Conservation (phyloP, 768 basidiomycete species). For the Boletus insuetus region DNA sequence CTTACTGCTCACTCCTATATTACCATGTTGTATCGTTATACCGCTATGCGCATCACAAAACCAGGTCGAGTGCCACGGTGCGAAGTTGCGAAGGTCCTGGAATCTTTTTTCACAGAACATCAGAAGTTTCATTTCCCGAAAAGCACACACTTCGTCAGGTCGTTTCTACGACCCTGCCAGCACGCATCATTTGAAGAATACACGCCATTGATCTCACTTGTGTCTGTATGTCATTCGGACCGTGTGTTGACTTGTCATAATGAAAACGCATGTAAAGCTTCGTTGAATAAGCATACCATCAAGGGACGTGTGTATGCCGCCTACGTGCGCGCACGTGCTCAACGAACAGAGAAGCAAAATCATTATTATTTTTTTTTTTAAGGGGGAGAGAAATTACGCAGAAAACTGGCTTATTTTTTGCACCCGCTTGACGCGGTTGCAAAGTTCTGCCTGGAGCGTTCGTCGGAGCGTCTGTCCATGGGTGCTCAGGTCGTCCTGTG, state of each 20-base stretch:
- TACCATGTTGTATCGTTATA: constrained; percentile 25
- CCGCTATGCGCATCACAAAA: constrained; percentile 3
- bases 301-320: background rate
- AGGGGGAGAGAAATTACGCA: constrained; percentile 8
- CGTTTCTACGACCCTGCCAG: constrained; percentile 12
- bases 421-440: constrained; percentile 63
- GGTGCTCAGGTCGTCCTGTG: constrained; percentile 48
- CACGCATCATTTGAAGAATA: constrained; percentile 2
- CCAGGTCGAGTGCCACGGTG: background rate
- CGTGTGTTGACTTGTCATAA: background rate
- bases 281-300: too few relatives aligned
- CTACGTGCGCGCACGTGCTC: background rate
- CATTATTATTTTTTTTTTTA: too few relatives aligned
- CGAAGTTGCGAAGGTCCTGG: background rate
- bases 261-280: constrained; percentile 8
- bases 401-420: constrained; percentile 55
- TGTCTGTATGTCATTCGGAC: background rate
- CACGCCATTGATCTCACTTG: background rate
- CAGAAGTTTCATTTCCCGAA: constrained; percentile 13
- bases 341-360: too few relatives aligned
- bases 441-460: constrained; percentile 57
- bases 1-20: constrained; percentile 13
- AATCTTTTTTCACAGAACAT: constrained; percentile 1
- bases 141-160: background rate
- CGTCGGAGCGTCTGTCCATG: constrained; percentile 40